phyloP scores from a whole-genome alignment of 2,329 filamentous ascomycete genomes.

The Pseudohalonectria lignicola region DNA sequence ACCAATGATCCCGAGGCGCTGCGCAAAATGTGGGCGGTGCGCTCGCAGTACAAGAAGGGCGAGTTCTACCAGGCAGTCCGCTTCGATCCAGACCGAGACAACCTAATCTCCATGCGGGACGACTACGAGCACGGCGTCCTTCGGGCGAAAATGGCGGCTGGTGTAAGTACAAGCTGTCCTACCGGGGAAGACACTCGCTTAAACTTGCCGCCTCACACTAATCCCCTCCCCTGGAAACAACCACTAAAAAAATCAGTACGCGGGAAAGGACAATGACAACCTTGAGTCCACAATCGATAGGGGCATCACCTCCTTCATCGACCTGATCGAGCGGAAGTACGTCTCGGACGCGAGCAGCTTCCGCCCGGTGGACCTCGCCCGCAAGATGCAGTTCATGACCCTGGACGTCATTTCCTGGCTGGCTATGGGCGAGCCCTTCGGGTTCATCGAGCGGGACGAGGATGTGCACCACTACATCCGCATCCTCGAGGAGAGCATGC shows the following conservation, averaged over 20 bases:
- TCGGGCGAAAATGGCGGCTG: conserved; percentile 30
- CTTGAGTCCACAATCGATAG: conserved; percentile 13
- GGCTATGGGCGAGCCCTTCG: conserved; percentile 36
- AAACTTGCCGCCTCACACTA: background rate
- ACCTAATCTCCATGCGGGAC: conserved; percentile 21
- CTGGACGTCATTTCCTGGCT: conserved; percentile 43
- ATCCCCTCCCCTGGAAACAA: too few species aligned
- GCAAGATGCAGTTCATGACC: conserved; percentile 39
- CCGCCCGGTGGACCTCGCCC: conserved; percentile 29
- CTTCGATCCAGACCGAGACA: conserved; percentile 22
- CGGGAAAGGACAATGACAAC: conserved; percentile 15
- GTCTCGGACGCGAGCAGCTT: conserved; percentile 15
- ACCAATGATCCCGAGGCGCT: conserved; percentile 15
- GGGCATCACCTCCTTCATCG: conserved; percentile 13
- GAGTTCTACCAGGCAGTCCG: conserved; percentile 24
- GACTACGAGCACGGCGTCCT: conserved; percentile 23
- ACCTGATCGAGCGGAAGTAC: conserved; percentile 30
- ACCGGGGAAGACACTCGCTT: background rate
- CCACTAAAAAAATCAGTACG: conserved; percentile 9
- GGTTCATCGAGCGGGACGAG: conserved; percentile 30
- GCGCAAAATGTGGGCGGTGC: conserved; percentile 19
- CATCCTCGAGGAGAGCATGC: conserved; percentile 19
- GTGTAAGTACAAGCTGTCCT: conserved; percentile 17
- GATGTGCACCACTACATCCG: conserved; percentile 33
- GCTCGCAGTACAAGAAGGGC: conserved; percentile 24